Percentiles rank a stretch among this genome's conserved stretches.
phyloP scores from a whole-genome alignment of 495 filamentous ascomycete genomes.

The Neurospora intermedia region DNA sequence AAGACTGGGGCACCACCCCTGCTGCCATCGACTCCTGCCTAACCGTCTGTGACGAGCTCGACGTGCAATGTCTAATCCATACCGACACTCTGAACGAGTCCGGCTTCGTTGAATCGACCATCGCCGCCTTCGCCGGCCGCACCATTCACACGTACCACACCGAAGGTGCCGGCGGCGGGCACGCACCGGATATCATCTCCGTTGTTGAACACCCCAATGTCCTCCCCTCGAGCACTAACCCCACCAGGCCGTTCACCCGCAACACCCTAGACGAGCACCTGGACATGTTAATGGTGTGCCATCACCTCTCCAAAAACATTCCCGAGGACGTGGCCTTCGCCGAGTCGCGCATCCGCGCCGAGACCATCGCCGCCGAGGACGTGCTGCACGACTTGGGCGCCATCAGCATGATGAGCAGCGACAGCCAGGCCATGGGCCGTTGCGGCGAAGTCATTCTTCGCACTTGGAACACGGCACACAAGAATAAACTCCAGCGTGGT shows the following conservation, averaged over 20 bases:
- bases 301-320: conserved; percentile 84
- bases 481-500: conserved; percentile 89
- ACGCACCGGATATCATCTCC: conserved; percentile 93
- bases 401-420: conserved; percentile 96
- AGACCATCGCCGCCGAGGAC: conserved; percentile 96
- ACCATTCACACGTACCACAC: conserved; percentile 98
- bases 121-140: conserved; percentile 75
- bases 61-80: conserved; percentile 93
- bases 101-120: conserved; percentile 90
- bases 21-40: conserved; percentile 90
- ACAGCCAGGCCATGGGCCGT: conserved; percentile 96
- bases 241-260: conserved; percentile 79
- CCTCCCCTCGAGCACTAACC: conserved; percentile 85
- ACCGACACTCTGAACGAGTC: conserved; percentile 97
- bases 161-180: conserved; percentile 90
- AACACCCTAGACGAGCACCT: conserved; percentile 97
- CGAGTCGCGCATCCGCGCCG: conserved; percentile 85
- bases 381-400: conserved; percentile 93
- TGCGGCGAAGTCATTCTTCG: conserved; percentile 90
- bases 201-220: conserved; percentile 92
- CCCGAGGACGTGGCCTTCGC: conserved; percentile 95
- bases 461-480: conserved; percentile 97
- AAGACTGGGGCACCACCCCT: conserved; percentile 94
- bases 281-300: conserved; percentile 99
- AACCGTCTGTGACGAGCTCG: conserved; percentile 75